Base-by-base conservation (phyloP, 805 yeast genomes). In the Kuraishia piskuri region DNA sequence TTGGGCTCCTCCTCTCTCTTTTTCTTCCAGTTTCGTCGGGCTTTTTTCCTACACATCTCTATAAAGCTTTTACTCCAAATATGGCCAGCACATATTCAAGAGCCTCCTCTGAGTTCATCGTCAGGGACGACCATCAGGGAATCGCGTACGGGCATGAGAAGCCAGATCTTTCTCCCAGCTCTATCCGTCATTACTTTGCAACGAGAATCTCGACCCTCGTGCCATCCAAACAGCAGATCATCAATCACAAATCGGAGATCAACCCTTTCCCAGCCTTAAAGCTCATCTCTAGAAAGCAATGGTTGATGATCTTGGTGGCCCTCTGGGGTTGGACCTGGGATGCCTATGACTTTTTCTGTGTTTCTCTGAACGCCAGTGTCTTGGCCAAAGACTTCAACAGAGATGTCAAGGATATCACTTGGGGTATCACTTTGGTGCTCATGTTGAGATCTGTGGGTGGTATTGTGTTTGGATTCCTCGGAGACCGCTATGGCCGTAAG, bases 371-470 rank as follows among this genome's bases (percentile, higher is more conserved):
- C 59, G 79, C 76, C 7, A 44, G 75, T 0, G 65, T 60, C 14
- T 68, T 83, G 54, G 84, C 87, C 17, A 51, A 61, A 6, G 70
- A 70, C 53, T 72, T 83, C 45, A 72, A 69, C 44, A 70, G 64
- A 21, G 55, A 73, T 19, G 79, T 78, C 48, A 79, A 72, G 55
- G 78, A 76, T 53, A 71, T 83, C 52, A 78, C 86, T 3, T 83
- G 85, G 88, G 84, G 84, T 53, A 79, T 83, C 59, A 83, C 88
- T 0, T 70, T 83, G 56, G 88, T 83, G 49, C 73, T 83, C 44
- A 83, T 83, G 88, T 71, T 83, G 57, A 74, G 88, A 68, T 77
- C 87, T 2, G 79, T 83, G 22, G 88, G 88, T 55, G 86, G 86
- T 9, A 60, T 81, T 31, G 61, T 77, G n/a, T 82, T 83, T 59